These are phyloP conservation scores for Phytopythium kandeliae DNA, from an alignment of 352 stramenopile genomes.

Conservation along the genomic window DNA sequence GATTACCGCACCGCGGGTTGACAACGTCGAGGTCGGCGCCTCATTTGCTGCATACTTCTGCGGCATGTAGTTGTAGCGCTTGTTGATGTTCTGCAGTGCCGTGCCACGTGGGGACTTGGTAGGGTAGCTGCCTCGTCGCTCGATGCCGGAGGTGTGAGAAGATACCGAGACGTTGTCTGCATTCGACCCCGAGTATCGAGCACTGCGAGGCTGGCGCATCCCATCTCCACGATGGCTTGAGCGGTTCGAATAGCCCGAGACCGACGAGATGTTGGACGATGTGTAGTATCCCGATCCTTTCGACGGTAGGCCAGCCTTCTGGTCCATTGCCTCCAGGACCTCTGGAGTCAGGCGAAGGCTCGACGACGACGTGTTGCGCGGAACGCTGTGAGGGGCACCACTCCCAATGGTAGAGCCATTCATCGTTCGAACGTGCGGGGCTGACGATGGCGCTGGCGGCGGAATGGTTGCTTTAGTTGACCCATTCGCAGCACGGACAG, in stretches of 20 bases:
- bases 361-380: constrained; percentile 14
- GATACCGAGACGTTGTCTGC: constrained; percentile 50
- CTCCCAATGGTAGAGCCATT: not conserved
- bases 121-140: constrained; percentile 16
- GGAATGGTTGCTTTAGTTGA: not conserved
- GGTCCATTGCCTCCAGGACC: constrained; percentile 51
- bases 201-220: constrained; percentile 22
- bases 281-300: constrained; percentile 40
- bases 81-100: constrained; percentile 46
- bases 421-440: not conserved
- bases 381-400: not conserved
- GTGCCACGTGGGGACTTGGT: constrained; percentile 29
- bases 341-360: constrained; percentile 54
- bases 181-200: constrained; percentile 22
- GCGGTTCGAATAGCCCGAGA: constrained; percentile 51
- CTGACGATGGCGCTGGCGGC: not conserved
- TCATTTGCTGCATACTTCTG: constrained; percentile 42
- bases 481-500: constrained; percentile 16
- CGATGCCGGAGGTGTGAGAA: constrained; percentile 35
- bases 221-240: constrained; percentile 17
- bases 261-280: constrained; percentile 58
- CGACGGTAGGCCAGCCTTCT: constrained; percentile 38
- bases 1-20: constrained; percentile 65
- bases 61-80: constrained; percentile 67
- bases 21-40: constrained; percentile 46